Evolutionary conservation across 176 grass and related monocot genomes (phyloP).

Genomic region (Ensete ventricosum): DNA sequence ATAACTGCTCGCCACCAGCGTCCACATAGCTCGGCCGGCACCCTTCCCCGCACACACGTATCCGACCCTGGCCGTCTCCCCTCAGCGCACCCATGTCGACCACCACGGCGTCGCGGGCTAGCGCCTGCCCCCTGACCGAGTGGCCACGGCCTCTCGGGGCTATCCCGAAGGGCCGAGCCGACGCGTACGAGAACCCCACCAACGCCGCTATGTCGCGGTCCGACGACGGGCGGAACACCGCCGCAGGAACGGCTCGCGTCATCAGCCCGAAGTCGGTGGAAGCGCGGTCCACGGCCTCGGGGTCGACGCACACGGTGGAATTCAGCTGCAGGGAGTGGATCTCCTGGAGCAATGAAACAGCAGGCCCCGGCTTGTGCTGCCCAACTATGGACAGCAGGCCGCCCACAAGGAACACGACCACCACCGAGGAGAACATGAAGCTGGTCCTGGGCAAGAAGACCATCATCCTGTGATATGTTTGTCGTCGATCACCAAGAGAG

Average conservation of each 20-base stretch:
- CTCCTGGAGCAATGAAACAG: neutral
- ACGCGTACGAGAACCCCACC: neutral
- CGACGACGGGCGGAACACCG: neutral
- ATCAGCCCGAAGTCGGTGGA: slow-evolving; percentile 1
- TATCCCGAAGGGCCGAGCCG: neutral
- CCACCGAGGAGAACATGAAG: neutral
- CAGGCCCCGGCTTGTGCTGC: neutral
- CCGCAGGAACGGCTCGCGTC: neutral
- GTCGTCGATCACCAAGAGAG: neutral
- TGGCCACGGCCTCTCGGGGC: neutral
- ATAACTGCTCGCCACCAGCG: slow-evolving; percentile 7
- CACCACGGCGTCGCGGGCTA: neutral
- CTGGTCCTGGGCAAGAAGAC: neutral
- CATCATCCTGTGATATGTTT: too few species aligned
- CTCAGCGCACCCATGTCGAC: neutral
- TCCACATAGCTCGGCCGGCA: neutral
- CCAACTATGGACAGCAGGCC: neutral
- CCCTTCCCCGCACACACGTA: neutral
- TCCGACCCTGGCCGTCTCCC: neutral
- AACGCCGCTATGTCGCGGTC: neutral
- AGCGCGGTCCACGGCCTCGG: neutral
- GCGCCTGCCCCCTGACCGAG: neutral
- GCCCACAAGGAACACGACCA: neutral
- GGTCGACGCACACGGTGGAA: neutral
- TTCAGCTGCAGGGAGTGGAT: neutral